Evolutionary conservation across 2,329 filamentous ascomycete genomes (phyloP).

Genomic region (Aspergillus niger): DNA sequence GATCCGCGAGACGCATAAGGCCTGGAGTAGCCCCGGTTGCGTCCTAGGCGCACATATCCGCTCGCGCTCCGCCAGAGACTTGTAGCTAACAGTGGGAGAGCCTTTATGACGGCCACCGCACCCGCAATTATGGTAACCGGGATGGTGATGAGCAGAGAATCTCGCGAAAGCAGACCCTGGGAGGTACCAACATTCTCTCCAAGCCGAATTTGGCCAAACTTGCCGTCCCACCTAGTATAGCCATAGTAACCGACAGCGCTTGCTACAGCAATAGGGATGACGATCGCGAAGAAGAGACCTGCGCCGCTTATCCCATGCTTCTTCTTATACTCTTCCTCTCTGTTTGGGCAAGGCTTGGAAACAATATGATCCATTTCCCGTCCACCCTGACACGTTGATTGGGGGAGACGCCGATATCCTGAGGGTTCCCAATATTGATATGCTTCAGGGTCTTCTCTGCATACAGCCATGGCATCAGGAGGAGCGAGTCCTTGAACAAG

Average conservation of each 20-base stretch:
- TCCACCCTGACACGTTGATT: conserved; percentile 83
- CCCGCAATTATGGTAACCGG: conserved; percentile 80
- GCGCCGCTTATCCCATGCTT: conserved; percentile 70
- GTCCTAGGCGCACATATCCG: conserved; percentile 51
- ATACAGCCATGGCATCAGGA: conserved; percentile 60
- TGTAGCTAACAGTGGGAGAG: conserved; percentile 69
- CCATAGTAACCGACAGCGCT: conserved; percentile 78
- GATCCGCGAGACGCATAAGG: conserved; percentile 86
- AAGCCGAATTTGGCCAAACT: conserved; percentile 88
- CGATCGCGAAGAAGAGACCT: conserved; percentile 81
- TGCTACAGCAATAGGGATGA: conserved; percentile 73
- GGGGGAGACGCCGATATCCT: conserved; percentile 84
- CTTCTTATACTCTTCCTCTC: conserved; percentile 79
- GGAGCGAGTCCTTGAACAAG: conserved; percentile 74
- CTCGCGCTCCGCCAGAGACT: conserved; percentile 71
- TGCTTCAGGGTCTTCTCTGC: conserved; percentile 65
- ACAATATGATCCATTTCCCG: conserved; percentile 69
- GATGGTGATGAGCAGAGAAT: conserved; percentile 77
- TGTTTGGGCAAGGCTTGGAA: conserved; percentile 69
- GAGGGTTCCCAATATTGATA: conserved; percentile 81
- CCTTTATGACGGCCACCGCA: conserved; percentile 72
- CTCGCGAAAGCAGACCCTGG: conserved; percentile 61
- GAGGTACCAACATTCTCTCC: conserved; percentile 60
- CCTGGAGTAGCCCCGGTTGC: conserved; percentile 56
- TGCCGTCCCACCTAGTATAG: conserved; percentile 80